These are phyloP conservation scores for Cladosporium halotolerans DNA, from an alignment of 2,329 filamentous ascomycete genomes.

Conservation along the genomic window DNA sequence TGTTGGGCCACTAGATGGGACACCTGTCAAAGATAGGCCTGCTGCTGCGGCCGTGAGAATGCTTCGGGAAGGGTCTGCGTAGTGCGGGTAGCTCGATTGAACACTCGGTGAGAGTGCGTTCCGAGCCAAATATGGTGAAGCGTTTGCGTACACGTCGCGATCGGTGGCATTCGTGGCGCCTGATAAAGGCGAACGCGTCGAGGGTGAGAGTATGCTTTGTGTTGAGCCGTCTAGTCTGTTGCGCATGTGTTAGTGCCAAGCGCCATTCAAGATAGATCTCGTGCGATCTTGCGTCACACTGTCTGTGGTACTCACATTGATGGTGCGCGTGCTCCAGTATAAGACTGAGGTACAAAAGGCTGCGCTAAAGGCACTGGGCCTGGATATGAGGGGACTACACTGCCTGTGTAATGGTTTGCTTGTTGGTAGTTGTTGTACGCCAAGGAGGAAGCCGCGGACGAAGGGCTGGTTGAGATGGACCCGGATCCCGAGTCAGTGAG, in stretches of 20 bases:
- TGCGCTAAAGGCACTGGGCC: constrained; percentile 31
- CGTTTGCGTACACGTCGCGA: constrained; percentile 22
- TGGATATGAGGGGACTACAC: constrained; percentile 24
- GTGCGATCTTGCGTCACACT: constrained; percentile 16
- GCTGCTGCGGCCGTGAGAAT: constrained; percentile 19
- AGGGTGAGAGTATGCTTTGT: constrained; percentile 25
- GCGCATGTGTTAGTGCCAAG: constrained; percentile 22
- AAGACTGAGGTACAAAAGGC: constrained; percentile 35
- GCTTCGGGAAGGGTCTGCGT: constrained; percentile 28
- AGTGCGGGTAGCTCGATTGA: constrained; percentile 24
- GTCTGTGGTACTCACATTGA: constrained; percentile 38
- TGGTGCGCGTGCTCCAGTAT: constrained; percentile 34
- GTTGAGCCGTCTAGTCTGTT: constrained; percentile 25
- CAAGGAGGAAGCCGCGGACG: constrained; percentile 45
- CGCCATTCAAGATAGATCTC: constrained; percentile 8
- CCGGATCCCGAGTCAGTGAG: constrained; percentile 52
- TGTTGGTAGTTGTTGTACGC: constrained; percentile 33
- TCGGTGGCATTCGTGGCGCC: constrained; percentile 23
- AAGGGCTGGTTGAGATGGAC: constrained; percentile 47
- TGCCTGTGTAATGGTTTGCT: constrained; percentile 31
- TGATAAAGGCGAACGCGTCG: constrained; percentile 23
- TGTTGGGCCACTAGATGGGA: constrained; percentile 4
- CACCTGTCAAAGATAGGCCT: constrained; percentile 18
- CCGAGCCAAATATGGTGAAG: constrained; percentile 23
- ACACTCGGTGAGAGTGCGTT: constrained; percentile 23